Evolutionary conservation across 2,329 filamentous ascomycete genomes (phyloP).

Genomic region (Pestalotiopsis sp.): DNA sequence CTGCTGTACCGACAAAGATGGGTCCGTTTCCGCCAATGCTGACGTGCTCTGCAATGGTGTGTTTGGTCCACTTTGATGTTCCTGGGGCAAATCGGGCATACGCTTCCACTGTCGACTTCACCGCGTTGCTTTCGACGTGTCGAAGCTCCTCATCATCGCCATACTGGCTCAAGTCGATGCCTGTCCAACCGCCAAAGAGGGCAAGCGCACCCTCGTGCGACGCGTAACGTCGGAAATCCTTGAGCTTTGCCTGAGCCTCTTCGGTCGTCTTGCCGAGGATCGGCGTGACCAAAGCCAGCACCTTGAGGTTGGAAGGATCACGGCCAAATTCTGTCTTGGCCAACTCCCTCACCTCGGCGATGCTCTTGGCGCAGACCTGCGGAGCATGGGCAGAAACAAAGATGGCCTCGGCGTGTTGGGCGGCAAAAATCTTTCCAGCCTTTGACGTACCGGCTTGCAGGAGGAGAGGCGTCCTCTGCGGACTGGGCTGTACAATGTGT

Average conservation of each 20-base stretch:
- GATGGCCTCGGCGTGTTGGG: slow-evolving; percentile 72
- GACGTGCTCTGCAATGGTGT: slow-evolving; percentile 69
- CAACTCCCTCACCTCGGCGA: slow-evolving; percentile 63
- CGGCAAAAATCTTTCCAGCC: slow-evolving; percentile 68
- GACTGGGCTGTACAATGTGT: slow-evolving; percentile 67
- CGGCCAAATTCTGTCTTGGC: slow-evolving; percentile 57
- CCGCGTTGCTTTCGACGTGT: slow-evolving; percentile 41
- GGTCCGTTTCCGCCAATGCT: slow-evolving; percentile 70
- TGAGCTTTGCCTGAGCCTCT: slow-evolving; percentile 66
- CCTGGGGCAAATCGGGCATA: slow-evolving; percentile 60
- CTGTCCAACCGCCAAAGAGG: slow-evolving; percentile 76
- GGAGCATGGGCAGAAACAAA: slow-evolving; percentile 71
- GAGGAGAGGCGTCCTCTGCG: slow-evolving; percentile 70
- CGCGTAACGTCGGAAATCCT: slow-evolving; percentile 63
- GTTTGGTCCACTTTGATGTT: slow-evolving; percentile 72
- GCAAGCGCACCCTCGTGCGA: slow-evolving; percentile 66
- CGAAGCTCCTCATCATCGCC: slow-evolving; percentile 42
- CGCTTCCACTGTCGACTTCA: slow-evolving; percentile 56
- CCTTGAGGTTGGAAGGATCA: slow-evolving; percentile 65
- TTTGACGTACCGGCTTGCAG: slow-evolving; percentile 72
- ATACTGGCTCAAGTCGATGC: slow-evolving; percentile 47
- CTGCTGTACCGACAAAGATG: slow-evolving; percentile 64
- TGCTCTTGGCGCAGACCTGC: slow-evolving; percentile 59
- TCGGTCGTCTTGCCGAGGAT: slow-evolving; percentile 68
- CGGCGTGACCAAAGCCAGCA: slow-evolving; percentile 67